A percentile compares a stretch with the other conserved stretches of the same genome.
Conservation (phyloP, 768 basidiomycete species). For the Trametes elegans region DNA sequence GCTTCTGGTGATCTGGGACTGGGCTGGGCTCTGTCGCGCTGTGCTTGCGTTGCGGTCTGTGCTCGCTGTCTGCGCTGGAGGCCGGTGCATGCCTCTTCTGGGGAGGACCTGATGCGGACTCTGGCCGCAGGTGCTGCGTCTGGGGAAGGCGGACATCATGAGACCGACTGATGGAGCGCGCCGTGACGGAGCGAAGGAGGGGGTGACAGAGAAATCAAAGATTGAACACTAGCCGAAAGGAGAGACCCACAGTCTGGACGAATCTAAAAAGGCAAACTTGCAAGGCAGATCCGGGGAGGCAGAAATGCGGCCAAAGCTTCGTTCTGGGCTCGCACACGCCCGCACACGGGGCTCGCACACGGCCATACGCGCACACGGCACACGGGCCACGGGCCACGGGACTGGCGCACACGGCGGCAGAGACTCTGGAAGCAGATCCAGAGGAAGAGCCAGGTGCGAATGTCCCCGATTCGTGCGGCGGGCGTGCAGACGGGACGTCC, state of each 20-base stretch:
- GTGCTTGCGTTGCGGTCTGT: not conserved
- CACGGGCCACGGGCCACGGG: too few relatives aligned
- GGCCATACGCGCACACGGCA: not conserved
- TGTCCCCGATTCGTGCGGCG: too few relatives aligned
- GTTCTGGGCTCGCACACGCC: not conserved
- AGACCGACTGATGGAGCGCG: slow-evolving; percentile 18
- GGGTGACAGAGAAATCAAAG: slow-evolving; percentile 22
- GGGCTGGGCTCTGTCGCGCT: not conserved
- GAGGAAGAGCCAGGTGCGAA: too few relatives aligned
- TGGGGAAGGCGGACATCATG: slow-evolving; percentile 21
- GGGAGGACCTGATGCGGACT: not conserved
- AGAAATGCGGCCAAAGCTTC: not conserved
- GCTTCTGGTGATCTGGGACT: too few relatives aligned
- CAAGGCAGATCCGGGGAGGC: slow-evolving; percentile 27
- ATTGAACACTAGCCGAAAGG: slow-evolving; percentile 53
- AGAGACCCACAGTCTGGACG: slow-evolving; percentile 49
- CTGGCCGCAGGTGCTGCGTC: not conserved
- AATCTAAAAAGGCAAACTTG: slow-evolving; percentile 42
- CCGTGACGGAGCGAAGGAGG: slow-evolving; percentile 14
- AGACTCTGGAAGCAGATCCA: too few relatives aligned
- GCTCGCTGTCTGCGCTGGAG: not conserved
- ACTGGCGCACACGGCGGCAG: too few relatives aligned
- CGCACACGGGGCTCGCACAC: too few relatives aligned
- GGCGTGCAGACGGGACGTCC: not conserved
- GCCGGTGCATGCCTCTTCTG: slow-evolving; percentile 1